phyloP scores from a whole-genome alignment of 331 rosid genomes.

The Quercus lobata region DNA sequence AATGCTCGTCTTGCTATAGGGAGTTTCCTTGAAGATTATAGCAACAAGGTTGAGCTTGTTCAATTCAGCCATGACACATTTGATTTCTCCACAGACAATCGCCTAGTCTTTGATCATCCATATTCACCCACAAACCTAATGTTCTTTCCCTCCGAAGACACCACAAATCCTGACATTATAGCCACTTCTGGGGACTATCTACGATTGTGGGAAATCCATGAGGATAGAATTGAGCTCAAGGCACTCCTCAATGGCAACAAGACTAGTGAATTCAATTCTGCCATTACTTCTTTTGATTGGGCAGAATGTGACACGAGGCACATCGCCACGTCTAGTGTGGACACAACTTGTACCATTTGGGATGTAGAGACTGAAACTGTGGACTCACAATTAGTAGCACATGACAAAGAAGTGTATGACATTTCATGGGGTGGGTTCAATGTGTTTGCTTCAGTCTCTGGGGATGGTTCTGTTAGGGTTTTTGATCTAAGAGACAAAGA shows the following conservation, averaged over 20 bases:
- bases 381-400: conserved; percentile 63
- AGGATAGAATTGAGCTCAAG: conserved; percentile 51
- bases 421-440: conserved; percentile 70
- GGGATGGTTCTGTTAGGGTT: conserved; percentile 68
- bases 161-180: conserved; percentile 46
- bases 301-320: conserved; percentile 31
- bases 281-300: conserved; percentile 65
- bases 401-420: conserved; percentile 70
- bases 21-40: conserved; percentile 52
- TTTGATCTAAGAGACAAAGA: conserved; percentile 65
- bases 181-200: conserved; percentile 68
- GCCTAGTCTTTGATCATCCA: conserved; percentile 56
- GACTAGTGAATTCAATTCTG: conserved; percentile 41
- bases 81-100: conserved; percentile 40
- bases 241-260: conserved; percentile 46
- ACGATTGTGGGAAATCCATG: conserved; percentile 61
- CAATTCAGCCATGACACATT: conserved; percentile 42
- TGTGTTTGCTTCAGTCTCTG: conserved; percentile 67
- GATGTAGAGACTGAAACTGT: conserved; percentile 52
- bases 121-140: conserved; percentile 63
- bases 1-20: conserved; percentile 54
- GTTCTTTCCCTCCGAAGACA: conserved; percentile 65
- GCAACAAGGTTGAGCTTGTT: conserved; percentile 63
- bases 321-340: conserved; percentile 48
- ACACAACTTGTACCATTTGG: conserved; percentile 64